phyloP scores from a whole-genome alignment of 257 asterid genomes.

The Lavandula angustifolia region DNA sequence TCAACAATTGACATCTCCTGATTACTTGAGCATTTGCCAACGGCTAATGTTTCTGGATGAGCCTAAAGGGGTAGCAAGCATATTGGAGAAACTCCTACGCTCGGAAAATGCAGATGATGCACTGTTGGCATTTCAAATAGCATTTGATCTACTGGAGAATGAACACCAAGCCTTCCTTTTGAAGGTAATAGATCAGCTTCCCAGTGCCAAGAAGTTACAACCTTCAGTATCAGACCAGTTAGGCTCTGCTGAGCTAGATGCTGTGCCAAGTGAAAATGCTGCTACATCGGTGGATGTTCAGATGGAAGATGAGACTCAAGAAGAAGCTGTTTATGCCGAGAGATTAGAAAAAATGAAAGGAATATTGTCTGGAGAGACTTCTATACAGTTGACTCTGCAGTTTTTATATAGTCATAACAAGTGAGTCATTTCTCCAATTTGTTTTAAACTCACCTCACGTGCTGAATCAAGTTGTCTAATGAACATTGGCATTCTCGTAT shows the following conservation, averaged over 20 bases:
- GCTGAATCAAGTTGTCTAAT: conserved; percentile 25
- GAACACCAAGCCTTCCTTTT: conserved; percentile 89
- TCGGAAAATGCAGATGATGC: conserved; percentile 80
- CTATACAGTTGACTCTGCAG: conserved; percentile 88
- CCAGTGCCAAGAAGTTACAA: conserved; percentile 59
- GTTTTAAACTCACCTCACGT: conserved; percentile 6
- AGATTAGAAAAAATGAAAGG: conserved; percentile 70
- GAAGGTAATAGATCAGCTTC: conserved; percentile 71
- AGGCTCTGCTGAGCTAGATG: conserved; percentile 51
- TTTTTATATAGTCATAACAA: conserved; percentile 91
- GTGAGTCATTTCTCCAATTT: conserved; percentile 44
- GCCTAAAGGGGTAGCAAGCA: conserved; percentile 70
- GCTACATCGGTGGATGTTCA: conserved; percentile 58
- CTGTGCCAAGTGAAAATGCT: conserved; percentile 43
- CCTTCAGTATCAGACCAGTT: conserved; percentile 42
- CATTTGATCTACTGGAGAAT: conserved; percentile 89
- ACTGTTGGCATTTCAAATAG: conserved; percentile 84
- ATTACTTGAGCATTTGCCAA: conserved; percentile 90
- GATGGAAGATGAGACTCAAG: conserved; percentile 62
- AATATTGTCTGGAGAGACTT: conserved; percentile 91
- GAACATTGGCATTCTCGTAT: conserved; percentile 27
- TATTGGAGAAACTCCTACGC: conserved; percentile 76
- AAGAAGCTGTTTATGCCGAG: conserved; percentile 67
- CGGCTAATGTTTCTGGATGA: conserved; percentile 93
- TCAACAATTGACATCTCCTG: conserved; percentile 86